These are phyloP conservation scores for Populus nigra DNA, from an alignment of 345 rosid species.

Conservation along the genomic window DNA sequence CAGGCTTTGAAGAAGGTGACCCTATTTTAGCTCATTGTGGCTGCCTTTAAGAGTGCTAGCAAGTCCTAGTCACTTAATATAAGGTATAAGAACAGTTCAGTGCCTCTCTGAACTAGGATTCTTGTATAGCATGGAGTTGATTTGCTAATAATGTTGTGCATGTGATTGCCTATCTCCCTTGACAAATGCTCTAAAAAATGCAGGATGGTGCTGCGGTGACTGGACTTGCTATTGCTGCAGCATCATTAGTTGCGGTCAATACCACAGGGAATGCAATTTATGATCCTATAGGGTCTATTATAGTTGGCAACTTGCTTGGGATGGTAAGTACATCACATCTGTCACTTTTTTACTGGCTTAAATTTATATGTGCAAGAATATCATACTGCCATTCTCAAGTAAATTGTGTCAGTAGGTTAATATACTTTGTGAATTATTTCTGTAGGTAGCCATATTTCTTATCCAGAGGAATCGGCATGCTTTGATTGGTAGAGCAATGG, in stretches of 20 bases:
- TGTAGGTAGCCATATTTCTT: conserved; percentile 94
- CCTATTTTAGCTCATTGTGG: background rate
- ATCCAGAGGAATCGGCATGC: conserved; percentile 98
- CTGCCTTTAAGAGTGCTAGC: too few species aligned
- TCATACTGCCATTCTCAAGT: background rate
- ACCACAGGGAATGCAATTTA: conserved; percentile 83
- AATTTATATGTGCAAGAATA: background rate
- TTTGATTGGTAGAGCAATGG: conserved; percentile 96
- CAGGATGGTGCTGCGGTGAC: conserved; percentile 99
- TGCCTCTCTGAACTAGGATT: background rate
- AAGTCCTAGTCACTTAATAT: background rate
- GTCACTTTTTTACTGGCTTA: background rate
- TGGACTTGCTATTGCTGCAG: conserved; percentile 87
- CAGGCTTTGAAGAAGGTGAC: background rate
- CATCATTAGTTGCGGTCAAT: conserved; percentile 84
- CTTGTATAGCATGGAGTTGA: background rate
- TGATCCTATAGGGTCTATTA: conserved; percentile 90
- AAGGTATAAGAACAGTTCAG: background rate
- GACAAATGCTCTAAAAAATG: conserved; percentile 2
- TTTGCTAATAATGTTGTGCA: background rate
- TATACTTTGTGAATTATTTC: background rate
- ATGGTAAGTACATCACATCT: conserved; percentile 48
- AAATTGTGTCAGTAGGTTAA: too few species aligned
- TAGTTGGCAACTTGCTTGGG: conserved; percentile 91
- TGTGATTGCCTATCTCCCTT: background rate